Conservation (phyloP, 352 stramenopile genomes). For the Salisapilia sapeloensis region DNA sequence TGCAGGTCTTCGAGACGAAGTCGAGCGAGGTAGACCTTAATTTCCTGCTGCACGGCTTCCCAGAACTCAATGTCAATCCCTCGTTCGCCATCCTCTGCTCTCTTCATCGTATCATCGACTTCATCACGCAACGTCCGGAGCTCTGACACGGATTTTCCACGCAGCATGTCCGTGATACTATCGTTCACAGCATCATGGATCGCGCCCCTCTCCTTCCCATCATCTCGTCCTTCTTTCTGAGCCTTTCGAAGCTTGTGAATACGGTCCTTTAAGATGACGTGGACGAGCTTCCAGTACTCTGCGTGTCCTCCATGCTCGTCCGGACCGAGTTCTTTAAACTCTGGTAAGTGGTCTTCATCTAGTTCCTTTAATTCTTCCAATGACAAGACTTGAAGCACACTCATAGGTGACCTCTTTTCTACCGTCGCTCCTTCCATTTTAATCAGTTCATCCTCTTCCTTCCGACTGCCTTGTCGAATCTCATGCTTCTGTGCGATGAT, state of each 20-base stretch:
- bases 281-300: slow-evolving; percentile 80
- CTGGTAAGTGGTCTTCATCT: slow-evolving; percentile 84
- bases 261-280: slow-evolving; percentile 59
- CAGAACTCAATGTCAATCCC: slow-evolving; percentile 90
- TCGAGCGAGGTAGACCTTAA: slow-evolving; percentile 86
- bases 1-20: slow-evolving; percentile 81
- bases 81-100: slow-evolving; percentile 14
- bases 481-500: slow-evolving; percentile 62
- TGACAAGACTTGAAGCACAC: slow-evolving; percentile 61
- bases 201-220: slow-evolving; percentile 36
- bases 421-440: slow-evolving; percentile 40
- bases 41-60: slow-evolving; percentile 84
- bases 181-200: slow-evolving; percentile 75
- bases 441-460: slow-evolving; percentile 58
- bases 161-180: slow-evolving; percentile 84
- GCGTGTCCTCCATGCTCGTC: slow-evolving; percentile 34
- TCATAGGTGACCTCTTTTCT: slow-evolving; percentile 49
- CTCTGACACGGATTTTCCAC: slow-evolving; percentile 41
- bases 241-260: slow-evolving; percentile 31
- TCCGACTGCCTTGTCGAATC: slow-evolving; percentile 2
- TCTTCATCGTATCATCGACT: slow-evolving; percentile 47
- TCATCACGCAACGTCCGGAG: slow-evolving; percentile 36
- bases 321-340: slow-evolving; percentile 44
- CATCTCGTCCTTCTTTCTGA: slow-evolving; percentile 40
- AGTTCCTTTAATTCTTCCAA: slow-evolving; percentile 71